Evolutionary conservation across 441 rosid genomes (phyloP).

Genomic region (Populus hybrid): DNA sequence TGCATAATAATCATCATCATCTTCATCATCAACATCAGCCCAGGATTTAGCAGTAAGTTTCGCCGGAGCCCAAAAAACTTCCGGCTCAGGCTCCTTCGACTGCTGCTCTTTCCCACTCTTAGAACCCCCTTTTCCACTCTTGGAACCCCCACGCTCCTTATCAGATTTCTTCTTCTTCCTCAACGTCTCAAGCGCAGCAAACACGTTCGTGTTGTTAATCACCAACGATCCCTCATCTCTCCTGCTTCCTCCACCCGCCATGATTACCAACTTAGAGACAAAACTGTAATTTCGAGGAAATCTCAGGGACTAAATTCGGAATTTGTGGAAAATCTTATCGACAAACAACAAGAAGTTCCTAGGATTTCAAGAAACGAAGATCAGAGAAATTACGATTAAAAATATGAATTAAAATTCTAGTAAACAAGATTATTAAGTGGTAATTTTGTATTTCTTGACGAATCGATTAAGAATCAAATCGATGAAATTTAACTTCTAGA

Average conservation of each 20-base stretch:
- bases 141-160: constrained; percentile 31
- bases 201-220: constrained; percentile 68
- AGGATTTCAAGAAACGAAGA: neutral
- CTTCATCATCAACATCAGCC: constrained; percentile 80
- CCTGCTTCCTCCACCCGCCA: constrained; percentile 57
- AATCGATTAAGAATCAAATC: neutral
- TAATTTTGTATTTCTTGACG: neutral
- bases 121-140: constrained; percentile 32
- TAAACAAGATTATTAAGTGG: neutral
- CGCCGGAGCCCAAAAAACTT: constrained; percentile 67
- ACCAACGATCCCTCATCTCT: constrained; percentile 61
- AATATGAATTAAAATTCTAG: neutral
- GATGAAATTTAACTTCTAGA: neutral
- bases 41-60: constrained; percentile 63
- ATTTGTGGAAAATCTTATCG: neutral
- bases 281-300: neutral
- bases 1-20: constrained; percentile 76
- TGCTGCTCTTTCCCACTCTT: constrained; percentile 33
- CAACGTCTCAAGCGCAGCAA: constrained; percentile 68
- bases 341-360: neutral
- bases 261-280: constrained; percentile 6
- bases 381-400: neutral
- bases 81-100: constrained; percentile 38
- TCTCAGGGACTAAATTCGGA: neutral
- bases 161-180: constrained; percentile 82